Evolutionary conservation across 2,329 filamentous ascomycete genomes (phyloP).

Genomic region (Alternaria sp.): DNA sequence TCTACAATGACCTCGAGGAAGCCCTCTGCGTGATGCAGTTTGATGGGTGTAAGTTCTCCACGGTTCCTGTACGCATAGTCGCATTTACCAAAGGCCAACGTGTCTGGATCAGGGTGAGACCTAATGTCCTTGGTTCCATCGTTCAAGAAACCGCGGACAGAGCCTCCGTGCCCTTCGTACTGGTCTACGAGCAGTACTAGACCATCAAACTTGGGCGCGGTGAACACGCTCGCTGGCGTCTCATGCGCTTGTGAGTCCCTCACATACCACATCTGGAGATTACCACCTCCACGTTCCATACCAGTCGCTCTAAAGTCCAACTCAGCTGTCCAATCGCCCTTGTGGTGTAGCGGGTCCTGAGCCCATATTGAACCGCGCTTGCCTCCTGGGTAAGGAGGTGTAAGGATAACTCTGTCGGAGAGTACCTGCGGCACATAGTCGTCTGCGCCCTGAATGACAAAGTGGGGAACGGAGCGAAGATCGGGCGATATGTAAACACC

Average conservation of each 20-base stretch:
- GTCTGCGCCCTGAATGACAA: conserved; percentile 60
- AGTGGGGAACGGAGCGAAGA: conserved; percentile 64
- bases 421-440: conserved; percentile 68
- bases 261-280: conserved; percentile 92
- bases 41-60: conserved; percentile 81
- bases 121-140: conserved; percentile 85
- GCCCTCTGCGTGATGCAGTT: conserved; percentile 71
- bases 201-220: conserved; percentile 85
- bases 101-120: conserved; percentile 78
- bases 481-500: conserved; percentile 72
- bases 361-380: conserved; percentile 85
- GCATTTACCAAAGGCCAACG: conserved; percentile 92
- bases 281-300: conserved; percentile 83
- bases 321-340: conserved; percentile 80
- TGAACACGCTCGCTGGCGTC: conserved; percentile 82
- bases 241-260: conserved; percentile 72
- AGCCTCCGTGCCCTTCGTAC: conserved; percentile 79
- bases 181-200: conserved; percentile 86
- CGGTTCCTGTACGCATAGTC: conserved; percentile 90
- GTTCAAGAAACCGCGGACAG: conserved; percentile 91
- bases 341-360: conserved; percentile 65
- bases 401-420: conserved; percentile 91
- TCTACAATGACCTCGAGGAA: conserved; percentile 83
- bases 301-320: conserved; percentile 89
- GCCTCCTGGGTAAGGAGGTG: conserved; percentile 85